Evolutionary conservation across 2,329 filamentous ascomycete species (phyloP).

Genomic region (Penicillium sp.): DNA sequence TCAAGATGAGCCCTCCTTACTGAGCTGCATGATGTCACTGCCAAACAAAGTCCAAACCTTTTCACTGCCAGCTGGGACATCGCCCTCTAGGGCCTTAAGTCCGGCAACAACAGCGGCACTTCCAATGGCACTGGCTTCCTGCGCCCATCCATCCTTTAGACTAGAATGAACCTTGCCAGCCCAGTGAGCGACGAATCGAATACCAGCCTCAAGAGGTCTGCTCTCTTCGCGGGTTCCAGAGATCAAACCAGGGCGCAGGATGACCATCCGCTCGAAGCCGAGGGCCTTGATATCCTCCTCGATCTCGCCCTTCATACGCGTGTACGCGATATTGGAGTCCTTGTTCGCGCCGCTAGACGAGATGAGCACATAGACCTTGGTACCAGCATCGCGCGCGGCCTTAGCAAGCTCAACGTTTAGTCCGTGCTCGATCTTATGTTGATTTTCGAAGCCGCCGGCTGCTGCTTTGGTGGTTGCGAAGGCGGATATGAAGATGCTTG

Average conservation of each 20-base stretch:
- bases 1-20: conserved; percentile 15
- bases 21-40: conserved; percentile 39
- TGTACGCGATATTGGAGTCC: conserved; percentile 57
- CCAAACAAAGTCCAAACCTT: conserved; percentile 44
- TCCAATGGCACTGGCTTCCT: conserved; percentile 72
- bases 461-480: conserved; percentile 76
- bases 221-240: conserved; percentile 67
- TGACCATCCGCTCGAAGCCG: conserved; percentile 75
- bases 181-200: conserved; percentile 57
- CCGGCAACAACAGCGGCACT: conserved; percentile 42
- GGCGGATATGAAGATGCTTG: conserved; percentile 70
- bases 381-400: conserved; percentile 71
- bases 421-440: conserved; percentile 87
- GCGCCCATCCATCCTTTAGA: conserved; percentile 67
- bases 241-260: conserved; percentile 74
- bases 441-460: conserved; percentile 74
- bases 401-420: conserved; percentile 77
- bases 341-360: conserved; percentile 58
- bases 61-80: conserved; percentile 40
- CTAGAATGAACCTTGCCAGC: conserved; percentile 55
- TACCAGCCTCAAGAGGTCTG: conserved; percentile 59
- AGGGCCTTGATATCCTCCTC: conserved; percentile 74
- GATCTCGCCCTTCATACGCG: conserved; percentile 81
- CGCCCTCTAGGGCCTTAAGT: conserved; percentile 42
- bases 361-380: conserved; percentile 75